Base-by-base conservation (phyloP, 768 basidiomycete genomes). In the Psilocybe cyanescens region DNA sequence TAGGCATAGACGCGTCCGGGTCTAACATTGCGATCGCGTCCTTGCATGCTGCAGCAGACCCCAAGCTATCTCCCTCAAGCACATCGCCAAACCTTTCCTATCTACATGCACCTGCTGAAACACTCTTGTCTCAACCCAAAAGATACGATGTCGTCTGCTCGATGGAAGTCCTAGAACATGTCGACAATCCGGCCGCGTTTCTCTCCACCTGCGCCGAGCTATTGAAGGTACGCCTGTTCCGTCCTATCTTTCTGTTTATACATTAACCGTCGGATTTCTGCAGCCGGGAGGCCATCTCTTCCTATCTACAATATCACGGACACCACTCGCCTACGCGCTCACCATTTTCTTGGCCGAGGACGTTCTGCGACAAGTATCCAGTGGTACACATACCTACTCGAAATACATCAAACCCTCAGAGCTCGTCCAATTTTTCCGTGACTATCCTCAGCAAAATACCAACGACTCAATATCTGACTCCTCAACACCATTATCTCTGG, bases 151-250 rank as follows among this genome's bases (percentile, higher is more conserved):
- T 95, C 17, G 95, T 99, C 12, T 97, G 95, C 71, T 92, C 95
- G 8, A 94, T 99, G 94, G 97, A 99, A 74, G 97, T 99, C 7
- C 72, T 99, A 31, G 97, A 99, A 76, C 97, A 99, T 70, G 97
- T 99, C 54, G 92, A 97, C 71, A 90, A 97, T 69, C 96, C 97
- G 1, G 80, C 86, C 5, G 81, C 83, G 6, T 99, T 99, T 74
- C 81, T 99, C 52, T 79, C 84, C 30, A 86, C 89, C 41, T 91
- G 95, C 65, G 91, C 91, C 0, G 82, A 89, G 60, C 83, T 99
- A 31, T 86, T 97, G 66, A 99, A 97, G 79, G 96, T 95, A 64
- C 45, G 84, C 39, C 47, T 35, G 46, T 53, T 48, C 28, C 28
- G 37, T 17, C 29, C 33, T 30, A 37, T 37, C 31, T 41, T 41